Evolutionary conservation across 176 grass and related monocot genomes (phyloP).

Genomic region (Pontederia crassipes): DNA sequence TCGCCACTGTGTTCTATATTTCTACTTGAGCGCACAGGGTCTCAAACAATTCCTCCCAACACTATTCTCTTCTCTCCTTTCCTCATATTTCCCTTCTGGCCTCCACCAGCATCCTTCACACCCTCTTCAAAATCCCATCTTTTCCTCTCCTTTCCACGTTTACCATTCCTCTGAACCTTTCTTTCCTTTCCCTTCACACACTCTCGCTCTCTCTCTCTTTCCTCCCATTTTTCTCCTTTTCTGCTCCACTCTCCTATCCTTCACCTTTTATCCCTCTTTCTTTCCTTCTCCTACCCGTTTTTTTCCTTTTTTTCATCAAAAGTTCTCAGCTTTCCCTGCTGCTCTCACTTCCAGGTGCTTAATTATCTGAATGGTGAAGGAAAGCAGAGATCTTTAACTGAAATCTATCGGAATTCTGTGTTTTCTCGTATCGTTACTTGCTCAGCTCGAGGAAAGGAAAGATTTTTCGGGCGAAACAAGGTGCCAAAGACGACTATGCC

Average conservation of each 20-base stretch:
- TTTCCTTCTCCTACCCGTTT: conserved; percentile 18
- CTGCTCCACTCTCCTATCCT: background rate
- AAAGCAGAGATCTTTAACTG: background rate
- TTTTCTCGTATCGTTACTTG: background rate
- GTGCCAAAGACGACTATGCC: background rate
- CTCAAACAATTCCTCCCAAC: background rate
- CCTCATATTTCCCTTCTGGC: background rate
- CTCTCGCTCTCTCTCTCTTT: conserved; percentile 11
- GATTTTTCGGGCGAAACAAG: background rate
- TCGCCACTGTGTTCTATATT: too few species aligned
- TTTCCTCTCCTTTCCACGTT: background rate
- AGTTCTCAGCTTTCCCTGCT: conserved; percentile 7
- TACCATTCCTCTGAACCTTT: too few species aligned
- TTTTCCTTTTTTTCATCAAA: conserved; percentile 4
- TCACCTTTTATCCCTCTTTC: background rate
- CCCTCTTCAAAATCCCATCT: conserved; percentile 2
- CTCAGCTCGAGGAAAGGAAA: background rate
- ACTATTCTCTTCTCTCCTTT: background rate
- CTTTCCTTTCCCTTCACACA: background rate
- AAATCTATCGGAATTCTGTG: background rate
- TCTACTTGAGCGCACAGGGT: background rate
- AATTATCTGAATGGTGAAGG: background rate
- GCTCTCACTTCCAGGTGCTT: background rate
- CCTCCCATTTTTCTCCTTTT: conserved; percentile 7
- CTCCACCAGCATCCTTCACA: background rate